Base-by-base conservation (phyloP, 1,139 yeast species). In the Citeromyces hawaiiensis region DNA sequence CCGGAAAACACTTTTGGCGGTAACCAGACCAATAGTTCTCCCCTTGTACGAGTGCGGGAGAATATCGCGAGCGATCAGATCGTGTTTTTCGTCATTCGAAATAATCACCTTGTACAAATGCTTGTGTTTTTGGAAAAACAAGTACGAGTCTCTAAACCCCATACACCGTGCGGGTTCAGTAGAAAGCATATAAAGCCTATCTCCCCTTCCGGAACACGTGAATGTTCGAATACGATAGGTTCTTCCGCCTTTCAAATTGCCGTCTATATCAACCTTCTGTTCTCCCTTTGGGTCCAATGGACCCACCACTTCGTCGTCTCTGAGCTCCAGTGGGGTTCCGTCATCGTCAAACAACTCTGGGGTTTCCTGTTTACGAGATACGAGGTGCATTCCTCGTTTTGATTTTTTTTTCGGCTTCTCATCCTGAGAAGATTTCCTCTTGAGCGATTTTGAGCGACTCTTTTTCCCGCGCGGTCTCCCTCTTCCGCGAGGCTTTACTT, bases 161-260 rank as follows among this genome's bases (percentile, higher is more conserved):
- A 88, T 87, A 51, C 88, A 75, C 48, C 97, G 70, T 0, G 98
- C 97, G 1, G 96, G 96, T 54, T 88, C 97, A 0, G 97, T 88
- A 2, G 96, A 83, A 37, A 91, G 72, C 94, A 91, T 87, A 57
- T 76, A 91, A 43, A 79, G 66, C 45, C 77, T 68, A 33, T 76
- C 72, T 3, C 94, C 96, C 43, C 79, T 72, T 4, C 83, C 86
- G 36, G 70, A 60, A 9, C 88, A 71, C 4, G 85, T 83, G 59
- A 91, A 91, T 0, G 93, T 77, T 44, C 88, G 78, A 45, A 86
- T 82, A 44, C 91, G 68, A 60, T 72, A 91, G 50, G 75, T 72
- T 47, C 97, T 69, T n/a, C 76, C 93, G 2, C 83, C 96, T 37
- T 59, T 55, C 43, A 93, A 63, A 41, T 69, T 67, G 16, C 98